These are phyloP conservation scores for Polygonum maritimum DNA, from an alignment of 148 eudicot genomes.

Conservation along the genomic window DNA sequence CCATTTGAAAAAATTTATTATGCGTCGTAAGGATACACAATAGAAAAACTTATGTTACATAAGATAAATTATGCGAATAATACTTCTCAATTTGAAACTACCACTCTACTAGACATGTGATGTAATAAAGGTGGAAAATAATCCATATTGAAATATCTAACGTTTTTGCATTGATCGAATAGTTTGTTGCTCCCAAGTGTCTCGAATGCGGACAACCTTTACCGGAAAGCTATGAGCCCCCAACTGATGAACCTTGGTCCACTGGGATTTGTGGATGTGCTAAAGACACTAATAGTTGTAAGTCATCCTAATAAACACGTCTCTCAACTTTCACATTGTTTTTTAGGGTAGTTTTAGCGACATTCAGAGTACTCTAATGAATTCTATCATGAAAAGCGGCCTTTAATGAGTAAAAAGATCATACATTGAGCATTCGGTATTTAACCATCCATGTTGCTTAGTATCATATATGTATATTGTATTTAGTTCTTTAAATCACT, in stretches of 20 bases:
- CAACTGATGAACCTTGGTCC: slow-evolving; percentile 40
- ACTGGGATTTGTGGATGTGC: slow-evolving; percentile 36
- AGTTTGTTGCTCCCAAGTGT: slow-evolving; percentile 29
- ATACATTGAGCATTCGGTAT: no score
- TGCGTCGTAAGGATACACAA: no score
- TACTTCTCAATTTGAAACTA: background rate
- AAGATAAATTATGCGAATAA: background rate
- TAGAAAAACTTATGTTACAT: background rate
- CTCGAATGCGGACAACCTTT: slow-evolving; percentile 32
- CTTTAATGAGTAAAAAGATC: no score
- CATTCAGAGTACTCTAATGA: no score
- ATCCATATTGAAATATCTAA: background rate
- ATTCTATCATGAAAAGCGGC: no score
- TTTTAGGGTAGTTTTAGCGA: no score
- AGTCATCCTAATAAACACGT: background rate
- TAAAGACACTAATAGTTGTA: slow-evolving; percentile 29
- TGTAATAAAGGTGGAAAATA: background rate
- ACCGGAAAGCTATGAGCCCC: slow-evolving; percentile 32
- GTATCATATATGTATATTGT: no score
- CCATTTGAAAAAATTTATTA: no score
- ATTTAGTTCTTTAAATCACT: no score
- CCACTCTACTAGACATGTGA: background rate
- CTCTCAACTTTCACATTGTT: background rate
- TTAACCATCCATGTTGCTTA: no score
- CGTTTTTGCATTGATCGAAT: background rate